Conservation (phyloP, 116 monocot genomes). For the Iris pallida region DNA sequence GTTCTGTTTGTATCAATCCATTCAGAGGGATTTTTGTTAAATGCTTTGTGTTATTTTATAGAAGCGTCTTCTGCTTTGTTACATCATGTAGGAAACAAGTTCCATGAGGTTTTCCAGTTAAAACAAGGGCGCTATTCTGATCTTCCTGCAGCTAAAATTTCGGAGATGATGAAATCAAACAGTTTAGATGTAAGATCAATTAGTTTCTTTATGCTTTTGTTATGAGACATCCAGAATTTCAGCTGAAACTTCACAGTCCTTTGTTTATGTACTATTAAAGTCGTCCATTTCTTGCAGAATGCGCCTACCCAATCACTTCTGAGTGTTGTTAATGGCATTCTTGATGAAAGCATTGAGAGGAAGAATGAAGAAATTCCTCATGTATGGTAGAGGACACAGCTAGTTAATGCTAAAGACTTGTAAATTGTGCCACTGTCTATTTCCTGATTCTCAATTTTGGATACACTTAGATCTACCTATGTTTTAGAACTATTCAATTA, state of each 20-base stretch:
- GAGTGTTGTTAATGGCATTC: slow-evolving; percentile 64
- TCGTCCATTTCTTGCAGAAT: slow-evolving; percentile 37
- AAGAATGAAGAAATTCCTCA: slow-evolving; percentile 88
- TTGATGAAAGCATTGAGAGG: slow-evolving; percentile 81
- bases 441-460: background rate
- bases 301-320: slow-evolving; percentile 74
- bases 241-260: background rate
- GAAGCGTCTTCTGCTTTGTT: slow-evolving; percentile 28
- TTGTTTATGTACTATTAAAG: background rate
- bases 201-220: background rate
- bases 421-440: too few species aligned
- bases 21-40: background rate
- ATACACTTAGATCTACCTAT: background rate
- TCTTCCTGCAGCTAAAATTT: slow-evolving; percentile 67
- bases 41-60: slow-evolving; percentile 15
- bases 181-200: slow-evolving; percentile 70
- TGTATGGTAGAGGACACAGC: slow-evolving; percentile 41
- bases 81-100: slow-evolving; percentile 52
- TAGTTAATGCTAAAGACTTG: background rate
- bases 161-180: slow-evolving; percentile 76
- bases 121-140: slow-evolving; percentile 68
- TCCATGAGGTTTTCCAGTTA: slow-evolving; percentile 73
- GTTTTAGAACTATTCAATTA: background rate
- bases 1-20: background rate
- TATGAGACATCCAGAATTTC: too few species aligned